These are phyloP conservation scores for Hymenoscyphus albidus DNA, from an alignment of 2,329 filamentous ascomycete species.

Conservation along the genomic window DNA sequence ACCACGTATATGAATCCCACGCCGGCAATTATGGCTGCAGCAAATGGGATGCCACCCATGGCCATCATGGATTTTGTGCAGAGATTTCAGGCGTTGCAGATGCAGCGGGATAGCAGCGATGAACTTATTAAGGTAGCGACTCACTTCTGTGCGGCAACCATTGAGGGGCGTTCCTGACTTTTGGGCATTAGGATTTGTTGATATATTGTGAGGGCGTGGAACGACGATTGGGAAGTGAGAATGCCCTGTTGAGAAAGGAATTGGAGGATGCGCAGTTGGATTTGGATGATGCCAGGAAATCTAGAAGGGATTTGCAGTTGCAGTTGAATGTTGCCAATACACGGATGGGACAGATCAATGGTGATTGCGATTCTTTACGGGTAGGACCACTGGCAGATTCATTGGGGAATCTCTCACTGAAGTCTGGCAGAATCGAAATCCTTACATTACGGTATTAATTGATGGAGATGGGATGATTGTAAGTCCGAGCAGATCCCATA, in stretches of 20 bases:
- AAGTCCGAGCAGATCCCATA: constrained; percentile 23
- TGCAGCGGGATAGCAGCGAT: constrained; percentile 41
- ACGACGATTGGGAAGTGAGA: constrained; percentile 43
- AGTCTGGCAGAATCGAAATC: constrained; percentile 41
- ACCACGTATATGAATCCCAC: neutral
- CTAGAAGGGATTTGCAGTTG: constrained; percentile 49
- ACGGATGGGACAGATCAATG: constrained; percentile 36
- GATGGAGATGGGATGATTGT: constrained; percentile 62
- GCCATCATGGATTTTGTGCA: constrained; percentile 44
- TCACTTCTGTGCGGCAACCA: neutral
- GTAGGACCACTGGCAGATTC: constrained; percentile 35
- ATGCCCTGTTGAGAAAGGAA: constrained; percentile 39
- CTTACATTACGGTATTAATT: constrained; percentile 58
- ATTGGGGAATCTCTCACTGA: neutral
- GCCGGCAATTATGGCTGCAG: constrained; percentile 3
- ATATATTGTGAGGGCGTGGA: constrained; percentile 45
- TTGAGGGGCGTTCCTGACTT: constrained; percentile 9
- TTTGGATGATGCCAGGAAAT: constrained; percentile 46
- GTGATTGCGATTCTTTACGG: constrained; percentile 44
- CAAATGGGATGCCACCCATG: constrained; percentile 15
- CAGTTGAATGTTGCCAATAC: constrained; percentile 41
- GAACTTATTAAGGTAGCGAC: constrained; percentile 45
- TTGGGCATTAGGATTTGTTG: constrained; percentile 43
- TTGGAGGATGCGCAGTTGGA: constrained; percentile 47
- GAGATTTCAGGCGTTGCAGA: constrained; percentile 44